These are phyloP conservation scores for Pseudogymnoascus sp. DNA, from an alignment of 2,329 filamentous ascomycete genomes.

Conservation along the genomic window DNA sequence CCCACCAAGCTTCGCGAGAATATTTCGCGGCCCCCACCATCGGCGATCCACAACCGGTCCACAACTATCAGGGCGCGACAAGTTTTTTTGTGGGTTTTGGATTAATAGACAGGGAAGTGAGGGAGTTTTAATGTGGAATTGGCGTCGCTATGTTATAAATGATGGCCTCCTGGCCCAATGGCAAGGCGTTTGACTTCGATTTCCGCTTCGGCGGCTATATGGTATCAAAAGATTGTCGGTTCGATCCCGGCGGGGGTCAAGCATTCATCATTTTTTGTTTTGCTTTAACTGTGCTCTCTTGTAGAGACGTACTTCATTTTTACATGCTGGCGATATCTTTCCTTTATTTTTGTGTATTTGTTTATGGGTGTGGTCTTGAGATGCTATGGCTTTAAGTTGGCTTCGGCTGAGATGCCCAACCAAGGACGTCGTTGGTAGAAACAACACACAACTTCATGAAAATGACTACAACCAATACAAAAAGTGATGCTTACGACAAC, in stretches of 20 bases:
- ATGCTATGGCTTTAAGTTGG: neutral
- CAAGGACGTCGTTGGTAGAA: neutral
- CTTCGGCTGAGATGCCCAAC: neutral
- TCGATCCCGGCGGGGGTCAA: slow-evolving; percentile 23
- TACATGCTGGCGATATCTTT: no score
- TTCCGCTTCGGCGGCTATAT: slow-evolving; percentile 1
- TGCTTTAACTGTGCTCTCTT: neutral
- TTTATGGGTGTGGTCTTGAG: no score
- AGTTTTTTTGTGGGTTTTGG: neutral
- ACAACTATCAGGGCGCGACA: neutral
- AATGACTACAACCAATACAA: no score
- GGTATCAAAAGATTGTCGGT: slow-evolving; percentile 34
- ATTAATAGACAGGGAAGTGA: no score
- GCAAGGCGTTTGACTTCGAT: slow-evolving; percentile 50
- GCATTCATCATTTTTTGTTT: neutral
- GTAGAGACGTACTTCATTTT: no score
- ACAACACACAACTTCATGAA: neutral
- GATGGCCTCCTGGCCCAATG: slow-evolving; percentile 40
- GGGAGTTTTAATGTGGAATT: neutral
- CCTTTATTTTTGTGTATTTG: no score
- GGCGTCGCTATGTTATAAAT: slow-evolving; percentile 1
- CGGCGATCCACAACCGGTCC: neutral
- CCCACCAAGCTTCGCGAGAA: neutral
- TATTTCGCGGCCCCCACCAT: neutral
- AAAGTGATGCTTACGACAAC: neutral